A percentile compares a stretch with the other conserved stretches of the same genome.
These are phyloP conservation scores for Alisma plantagoaquatica DNA, from an alignment of 106 monocot species.

Conservation along the genomic window DNA sequence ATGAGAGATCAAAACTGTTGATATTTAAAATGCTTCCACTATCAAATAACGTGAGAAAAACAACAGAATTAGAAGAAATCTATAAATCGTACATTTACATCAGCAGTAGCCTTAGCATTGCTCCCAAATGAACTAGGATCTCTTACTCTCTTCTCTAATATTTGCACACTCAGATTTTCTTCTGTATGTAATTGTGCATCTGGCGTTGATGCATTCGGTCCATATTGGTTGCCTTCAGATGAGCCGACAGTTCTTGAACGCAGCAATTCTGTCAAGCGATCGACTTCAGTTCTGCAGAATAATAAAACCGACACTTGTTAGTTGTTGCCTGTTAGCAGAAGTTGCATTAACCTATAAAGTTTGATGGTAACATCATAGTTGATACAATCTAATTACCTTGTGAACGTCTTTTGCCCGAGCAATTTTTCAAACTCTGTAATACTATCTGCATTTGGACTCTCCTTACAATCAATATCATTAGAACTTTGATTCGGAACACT, in stretches of 20 bases:
- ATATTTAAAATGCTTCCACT: too few species aligned
- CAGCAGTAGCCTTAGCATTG: conserved; percentile 3
- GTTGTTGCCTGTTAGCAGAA: too few species aligned
- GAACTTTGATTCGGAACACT: too few species aligned
- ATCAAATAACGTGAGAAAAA: too few species aligned
- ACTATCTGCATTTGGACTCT: conserved; percentile 2
- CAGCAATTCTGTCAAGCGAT: conserved; percentile 21
- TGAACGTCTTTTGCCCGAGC: conserved; percentile 24
- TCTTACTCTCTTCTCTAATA: conserved; percentile 4
- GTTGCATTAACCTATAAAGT: neutral
- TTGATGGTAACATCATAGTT: neutral
- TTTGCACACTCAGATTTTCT: neutral
- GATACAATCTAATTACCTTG: conserved; percentile 11
- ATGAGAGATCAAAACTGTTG: too few species aligned
- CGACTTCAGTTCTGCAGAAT: conserved; percentile 15
- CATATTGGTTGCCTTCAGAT: conserved; percentile 8
- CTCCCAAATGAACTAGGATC: conserved; percentile 5
- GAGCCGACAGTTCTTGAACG: conserved; percentile 26
- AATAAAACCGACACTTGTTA: too few species aligned
- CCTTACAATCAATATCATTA: too few species aligned
- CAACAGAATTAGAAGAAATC: too few species aligned
- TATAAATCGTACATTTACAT: conserved; percentile 31
- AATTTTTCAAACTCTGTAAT: conserved; percentile 18
- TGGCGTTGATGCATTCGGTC: conserved; percentile 7
- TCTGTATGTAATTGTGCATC: conserved; percentile 5